These are phyloP conservation scores for Solanum lycopersicoides DNA, from an alignment of 257 asterid species.

Conservation along the genomic window DNA sequence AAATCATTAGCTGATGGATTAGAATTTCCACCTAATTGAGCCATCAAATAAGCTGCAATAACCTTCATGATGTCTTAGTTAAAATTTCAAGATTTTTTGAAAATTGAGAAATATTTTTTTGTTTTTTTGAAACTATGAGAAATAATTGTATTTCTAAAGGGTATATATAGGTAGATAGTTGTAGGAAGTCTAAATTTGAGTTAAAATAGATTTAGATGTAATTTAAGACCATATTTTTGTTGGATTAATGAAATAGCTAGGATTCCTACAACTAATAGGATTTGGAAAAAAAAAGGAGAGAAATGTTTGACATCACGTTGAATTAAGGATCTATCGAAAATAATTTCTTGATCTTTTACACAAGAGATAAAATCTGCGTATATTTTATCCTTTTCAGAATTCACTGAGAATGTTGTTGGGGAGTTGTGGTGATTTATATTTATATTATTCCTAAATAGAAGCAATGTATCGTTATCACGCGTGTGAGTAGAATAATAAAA, in stretches of 20 bases:
- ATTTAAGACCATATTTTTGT: not conserved
- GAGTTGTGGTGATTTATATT: no score
- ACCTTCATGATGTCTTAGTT: conserved; percentile 2
- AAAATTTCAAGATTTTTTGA: not conserved
- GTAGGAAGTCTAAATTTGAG: not conserved
- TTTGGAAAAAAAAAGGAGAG: not conserved
- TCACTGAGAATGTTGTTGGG: no score
- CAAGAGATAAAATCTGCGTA: no score
- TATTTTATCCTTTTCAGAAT: no score
- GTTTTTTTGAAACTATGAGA: not conserved
- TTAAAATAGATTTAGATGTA: not conserved
- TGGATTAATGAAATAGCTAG: not conserved
- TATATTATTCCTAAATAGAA: no score
- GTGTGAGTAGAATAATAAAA: no score
- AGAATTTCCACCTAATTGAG: conserved; percentile 8
- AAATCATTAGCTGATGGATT: conserved; percentile 1
- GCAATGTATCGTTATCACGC: no score
- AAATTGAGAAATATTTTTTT: not conserved
- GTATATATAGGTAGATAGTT: not conserved
- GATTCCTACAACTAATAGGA: not conserved
- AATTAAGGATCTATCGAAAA: no score
- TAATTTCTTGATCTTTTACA: no score
- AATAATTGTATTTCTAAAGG: not conserved
- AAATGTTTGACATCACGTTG: no score
- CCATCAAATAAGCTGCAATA: conserved; percentile 10